phyloP scores from a whole-genome alignment of 768 basidiomycete genomes.

The Agrocybe praecox region DNA sequence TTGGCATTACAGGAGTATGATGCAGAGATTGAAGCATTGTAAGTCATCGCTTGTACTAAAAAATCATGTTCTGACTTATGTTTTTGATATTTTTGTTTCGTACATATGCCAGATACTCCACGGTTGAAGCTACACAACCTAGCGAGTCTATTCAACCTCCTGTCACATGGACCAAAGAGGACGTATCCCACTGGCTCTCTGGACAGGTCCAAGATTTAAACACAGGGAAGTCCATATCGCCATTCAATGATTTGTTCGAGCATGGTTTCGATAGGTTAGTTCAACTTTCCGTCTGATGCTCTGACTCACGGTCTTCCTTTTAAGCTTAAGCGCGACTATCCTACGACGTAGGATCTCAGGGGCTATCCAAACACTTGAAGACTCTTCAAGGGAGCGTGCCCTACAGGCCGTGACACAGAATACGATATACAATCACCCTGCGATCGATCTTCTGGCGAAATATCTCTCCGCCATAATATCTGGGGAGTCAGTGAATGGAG shows the following conservation, averaged over 20 bases:
- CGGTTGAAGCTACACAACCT: conserved; percentile 9
- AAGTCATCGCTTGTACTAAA: conserved; percentile 16
- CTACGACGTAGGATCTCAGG: conserved; percentile 18
- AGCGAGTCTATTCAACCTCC: conserved; percentile 6
- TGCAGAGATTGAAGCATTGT: conserved; percentile 51
- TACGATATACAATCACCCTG: conserved; percentile 17
- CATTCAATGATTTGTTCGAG: conserved; percentile 14
- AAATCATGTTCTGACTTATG: neutral
- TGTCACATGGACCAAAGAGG: conserved; percentile 4
- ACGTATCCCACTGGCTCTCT: conserved; percentile 11
- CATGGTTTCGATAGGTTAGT: conserved; percentile 20
- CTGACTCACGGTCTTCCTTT: neutral
- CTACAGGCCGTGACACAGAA: conserved; percentile 4
- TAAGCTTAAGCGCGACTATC: conserved; percentile 22
- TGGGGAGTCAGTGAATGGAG: no score
- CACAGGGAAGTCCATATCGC: neutral
- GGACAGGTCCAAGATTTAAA: conserved; percentile 14
- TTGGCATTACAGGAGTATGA: conserved; percentile 42
- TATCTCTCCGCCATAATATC: neutral
- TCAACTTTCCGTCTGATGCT: neutral
- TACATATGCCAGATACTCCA: conserved; percentile 10
- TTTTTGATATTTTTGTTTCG: neutral
- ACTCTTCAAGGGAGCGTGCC: neutral
- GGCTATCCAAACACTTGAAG: conserved; percentile 9
- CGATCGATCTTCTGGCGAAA: conserved; percentile 6